These are phyloP conservation scores for Fusarium incarnatum DNA, from an alignment of 2,329 filamentous ascomycete genomes.

Conservation along the genomic window DNA sequence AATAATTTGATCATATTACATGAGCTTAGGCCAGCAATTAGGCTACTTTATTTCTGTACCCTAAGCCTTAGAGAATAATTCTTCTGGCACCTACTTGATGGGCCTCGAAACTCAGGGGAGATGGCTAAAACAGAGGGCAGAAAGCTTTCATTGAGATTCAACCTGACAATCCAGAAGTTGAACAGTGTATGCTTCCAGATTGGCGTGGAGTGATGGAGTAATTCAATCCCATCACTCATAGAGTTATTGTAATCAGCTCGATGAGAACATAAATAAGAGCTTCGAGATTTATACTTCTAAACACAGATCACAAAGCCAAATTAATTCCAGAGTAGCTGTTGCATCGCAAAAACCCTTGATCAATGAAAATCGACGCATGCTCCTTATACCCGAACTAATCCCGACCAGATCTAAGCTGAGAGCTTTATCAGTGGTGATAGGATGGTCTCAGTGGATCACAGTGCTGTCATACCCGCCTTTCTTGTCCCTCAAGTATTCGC, in stretches of 20 bases:
- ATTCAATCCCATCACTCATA: neutral
- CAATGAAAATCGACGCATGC: accelerated
- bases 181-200: neutral
- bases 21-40: too few relatives aligned
- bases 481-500: neutral
- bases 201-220: neutral
- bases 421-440: neutral
- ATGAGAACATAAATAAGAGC: neutral
- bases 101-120: constrained; percentile 6
- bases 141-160: neutral
- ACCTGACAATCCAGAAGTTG: too few relatives aligned
- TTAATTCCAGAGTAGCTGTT: neutral
- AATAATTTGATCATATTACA: too few relatives aligned
- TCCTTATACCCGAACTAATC: neutral
- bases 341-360: neutral
- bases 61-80: too few relatives aligned
- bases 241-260: neutral
- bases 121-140: neutral
- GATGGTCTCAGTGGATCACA: neutral
- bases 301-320: neutral
- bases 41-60: too few relatives aligned
- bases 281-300: neutral
- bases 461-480: neutral
- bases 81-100: too few relatives aligned
- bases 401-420: accelerated